phyloP scores from a whole-genome alignment of 805 yeast species.

The Alloascoidea hylecoeti region DNA sequence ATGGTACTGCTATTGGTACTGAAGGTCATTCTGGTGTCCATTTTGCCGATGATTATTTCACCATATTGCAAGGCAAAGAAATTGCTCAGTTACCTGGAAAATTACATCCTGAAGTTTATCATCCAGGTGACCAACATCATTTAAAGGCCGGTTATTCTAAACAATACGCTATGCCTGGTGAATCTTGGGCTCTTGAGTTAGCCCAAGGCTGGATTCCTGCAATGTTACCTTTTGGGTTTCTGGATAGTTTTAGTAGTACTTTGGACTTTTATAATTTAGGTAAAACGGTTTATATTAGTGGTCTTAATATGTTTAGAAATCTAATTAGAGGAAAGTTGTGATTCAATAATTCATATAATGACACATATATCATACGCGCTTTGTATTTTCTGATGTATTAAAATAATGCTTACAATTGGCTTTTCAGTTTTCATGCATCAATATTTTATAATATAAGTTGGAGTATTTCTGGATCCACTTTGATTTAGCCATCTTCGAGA shows the following conservation, averaged over 20 bases:
- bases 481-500: no score
- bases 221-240: slow-evolving; percentile 76
- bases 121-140: slow-evolving; percentile 66
- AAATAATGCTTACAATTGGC: no score
- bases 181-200: slow-evolving; percentile 60
- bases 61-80: slow-evolving; percentile 58
- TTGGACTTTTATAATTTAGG: slow-evolving; percentile 46
- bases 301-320: slow-evolving; percentile 49
- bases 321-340: slow-evolving; percentile 44
- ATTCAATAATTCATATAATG: no score
- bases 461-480: no score
- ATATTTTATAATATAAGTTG: no score
- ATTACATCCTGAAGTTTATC: slow-evolving; percentile 40
- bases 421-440: no score
- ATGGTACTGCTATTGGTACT: slow-evolving; percentile 72
- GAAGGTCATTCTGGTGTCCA: slow-evolving; percentile 81
- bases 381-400: no score
- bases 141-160: slow-evolving; percentile 46
- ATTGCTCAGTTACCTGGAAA: slow-evolving; percentile 44
- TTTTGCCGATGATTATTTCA: slow-evolving; percentile 77
- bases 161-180: slow-evolving; percentile 62
- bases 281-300: slow-evolving; percentile 53
- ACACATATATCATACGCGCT: no score
- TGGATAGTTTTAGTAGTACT: slow-evolving; percentile 53
- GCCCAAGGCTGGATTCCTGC: slow-evolving; percentile 91